Evolutionary conservation across 2,329 filamentous ascomycete species (phyloP).

Genomic region (Achaetomium macrosporum): DNA sequence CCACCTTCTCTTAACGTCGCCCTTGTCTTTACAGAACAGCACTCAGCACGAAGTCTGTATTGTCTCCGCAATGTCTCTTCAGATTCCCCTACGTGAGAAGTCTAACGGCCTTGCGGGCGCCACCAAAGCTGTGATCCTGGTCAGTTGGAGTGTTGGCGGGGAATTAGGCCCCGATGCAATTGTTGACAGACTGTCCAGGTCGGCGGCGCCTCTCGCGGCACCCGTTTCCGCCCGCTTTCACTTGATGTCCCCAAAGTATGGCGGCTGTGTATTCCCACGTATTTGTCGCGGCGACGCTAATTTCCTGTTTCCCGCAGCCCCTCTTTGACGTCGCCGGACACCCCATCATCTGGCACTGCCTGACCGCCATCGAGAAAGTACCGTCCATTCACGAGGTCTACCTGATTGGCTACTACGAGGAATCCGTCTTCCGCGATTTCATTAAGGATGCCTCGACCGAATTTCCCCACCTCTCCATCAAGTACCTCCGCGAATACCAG

Average conservation of each 20-base stretch:
- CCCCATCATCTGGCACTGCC: constrained; percentile 96
- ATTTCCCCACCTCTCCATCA: constrained; percentile 83
- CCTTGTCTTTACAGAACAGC: background rate
- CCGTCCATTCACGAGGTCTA: constrained; percentile 91
- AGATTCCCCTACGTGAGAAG: constrained; percentile 48
- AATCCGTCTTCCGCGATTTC: constrained; percentile 93
- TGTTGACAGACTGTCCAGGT: constrained; percentile 53
- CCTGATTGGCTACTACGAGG: constrained; percentile 98
- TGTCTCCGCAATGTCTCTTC: constrained; percentile 44
- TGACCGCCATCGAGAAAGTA: constrained; percentile 85
- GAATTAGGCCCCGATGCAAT: background rate
- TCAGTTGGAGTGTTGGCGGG: constrained; percentile 38
- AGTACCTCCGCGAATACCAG: constrained; percentile 96
- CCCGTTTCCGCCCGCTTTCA: constrained; percentile 88
- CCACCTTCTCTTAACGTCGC: background rate
- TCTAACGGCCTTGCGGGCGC: constrained; percentile 48
- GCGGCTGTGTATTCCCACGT: background rate
- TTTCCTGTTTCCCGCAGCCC: constrained; percentile 49
- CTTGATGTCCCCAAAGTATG: constrained; percentile 90
- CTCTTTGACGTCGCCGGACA: constrained; percentile 98
- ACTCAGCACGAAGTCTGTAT: background rate
- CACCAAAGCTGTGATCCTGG: constrained; percentile 93
- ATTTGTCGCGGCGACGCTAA: background rate
- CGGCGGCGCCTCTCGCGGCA: constrained; percentile 90
- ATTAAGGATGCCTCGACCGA: constrained; percentile 83